A percentile compares a stretch with the other conserved stretches of the same genome.
These are phyloP conservation scores for Eucalyptus pauciflora DNA, from an alignment of 345 rosid genomes.

Conservation along the genomic window DNA sequence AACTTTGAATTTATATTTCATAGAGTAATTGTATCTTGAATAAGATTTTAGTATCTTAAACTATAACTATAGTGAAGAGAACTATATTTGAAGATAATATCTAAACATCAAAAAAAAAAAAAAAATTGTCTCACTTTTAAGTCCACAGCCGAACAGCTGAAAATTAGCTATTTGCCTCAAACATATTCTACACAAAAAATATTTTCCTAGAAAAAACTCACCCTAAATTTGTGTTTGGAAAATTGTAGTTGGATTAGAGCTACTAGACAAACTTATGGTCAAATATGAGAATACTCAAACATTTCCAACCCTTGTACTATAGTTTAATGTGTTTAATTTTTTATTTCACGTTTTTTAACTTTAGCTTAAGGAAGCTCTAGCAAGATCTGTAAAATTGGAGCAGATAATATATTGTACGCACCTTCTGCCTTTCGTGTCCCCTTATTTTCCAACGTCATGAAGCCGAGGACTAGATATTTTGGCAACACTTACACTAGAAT, in stretches of 20 bases:
- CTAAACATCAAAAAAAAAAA: background rate
- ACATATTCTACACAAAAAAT: background rate
- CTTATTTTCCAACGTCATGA: background rate
- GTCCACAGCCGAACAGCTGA: background rate
- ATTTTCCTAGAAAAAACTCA: background rate
- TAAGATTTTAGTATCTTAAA: background rate
- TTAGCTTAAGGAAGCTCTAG: background rate
- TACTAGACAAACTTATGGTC: background rate
- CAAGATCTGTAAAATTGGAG: background rate
- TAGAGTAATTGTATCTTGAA: background rate
- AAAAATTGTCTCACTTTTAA: background rate
- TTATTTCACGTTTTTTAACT: background rate
- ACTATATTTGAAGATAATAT: background rate
- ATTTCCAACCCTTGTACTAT: background rate
- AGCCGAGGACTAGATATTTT: background rate
- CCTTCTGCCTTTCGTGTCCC: background rate
- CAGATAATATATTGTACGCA: background rate
- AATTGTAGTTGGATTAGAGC: background rate
- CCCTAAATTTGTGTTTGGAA: background rate
- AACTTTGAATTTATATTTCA: background rate
- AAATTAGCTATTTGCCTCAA: background rate
- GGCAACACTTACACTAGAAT: background rate
- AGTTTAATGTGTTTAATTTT: background rate
- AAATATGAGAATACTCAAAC: background rate
- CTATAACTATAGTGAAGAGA: background rate